phyloP scores from a whole-genome alignment of 2,329 filamentous ascomycete species.

The Botrytis byssoidea region DNA sequence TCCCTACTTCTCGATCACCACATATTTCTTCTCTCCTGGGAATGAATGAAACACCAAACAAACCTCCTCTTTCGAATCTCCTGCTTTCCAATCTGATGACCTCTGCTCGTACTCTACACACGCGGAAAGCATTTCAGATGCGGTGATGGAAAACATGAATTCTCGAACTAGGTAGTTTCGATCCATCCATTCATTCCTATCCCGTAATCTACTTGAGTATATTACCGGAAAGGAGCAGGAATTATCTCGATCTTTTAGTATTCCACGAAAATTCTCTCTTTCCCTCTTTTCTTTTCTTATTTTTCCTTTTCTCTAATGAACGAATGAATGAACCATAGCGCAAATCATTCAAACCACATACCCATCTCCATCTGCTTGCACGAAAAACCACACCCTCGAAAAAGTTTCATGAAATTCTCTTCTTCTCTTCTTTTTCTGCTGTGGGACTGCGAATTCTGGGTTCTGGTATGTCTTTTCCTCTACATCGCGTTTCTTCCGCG shows the following conservation, averaged over 20 bases:
- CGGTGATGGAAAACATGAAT: neutral
- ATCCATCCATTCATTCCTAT: neutral
- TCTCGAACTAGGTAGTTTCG: neutral
- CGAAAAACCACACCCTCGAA: neutral
- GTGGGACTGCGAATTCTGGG: neutral
- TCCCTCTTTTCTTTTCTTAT: neutral
- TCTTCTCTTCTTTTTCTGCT: neutral
- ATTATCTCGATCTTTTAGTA: neutral
- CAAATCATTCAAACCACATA: neutral
- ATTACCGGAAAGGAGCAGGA: neutral
- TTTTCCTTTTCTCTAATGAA: neutral
- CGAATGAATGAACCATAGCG: neutral
- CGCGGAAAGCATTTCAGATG: neutral
- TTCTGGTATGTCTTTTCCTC: neutral
- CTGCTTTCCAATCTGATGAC: neutral
- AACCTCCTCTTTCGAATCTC: neutral
- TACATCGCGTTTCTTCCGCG: neutral
- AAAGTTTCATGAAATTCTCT: constrained; percentile 3
- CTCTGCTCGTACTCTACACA: neutral
- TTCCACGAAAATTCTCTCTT: neutral
- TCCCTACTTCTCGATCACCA: neutral
- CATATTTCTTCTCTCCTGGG: neutral
- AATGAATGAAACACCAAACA: neutral
- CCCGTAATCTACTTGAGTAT: neutral
- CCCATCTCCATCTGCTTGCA: neutral